phyloP scores from a whole-genome alignment of 495 filamentous ascomycete genomes.

The Saxophila tyrrhenica region DNA sequence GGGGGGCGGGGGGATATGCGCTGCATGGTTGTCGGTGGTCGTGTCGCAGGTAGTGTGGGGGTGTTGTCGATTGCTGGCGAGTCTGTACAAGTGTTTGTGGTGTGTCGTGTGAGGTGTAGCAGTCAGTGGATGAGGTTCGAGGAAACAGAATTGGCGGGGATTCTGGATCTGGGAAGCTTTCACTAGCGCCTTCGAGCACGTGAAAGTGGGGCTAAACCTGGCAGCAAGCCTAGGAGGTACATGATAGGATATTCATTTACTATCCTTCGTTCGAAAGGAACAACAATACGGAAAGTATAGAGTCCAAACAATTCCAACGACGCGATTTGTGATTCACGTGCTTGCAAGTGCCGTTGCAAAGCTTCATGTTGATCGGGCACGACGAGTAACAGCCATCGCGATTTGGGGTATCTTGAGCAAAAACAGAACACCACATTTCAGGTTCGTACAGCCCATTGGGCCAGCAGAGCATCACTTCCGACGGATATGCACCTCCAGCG shows the following conservation, averaged over 20 bases:
- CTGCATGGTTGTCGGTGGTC: constrained; percentile 8
- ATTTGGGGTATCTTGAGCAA: constrained; percentile 3
- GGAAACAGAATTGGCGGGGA: background rate
- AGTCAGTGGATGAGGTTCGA: background rate
- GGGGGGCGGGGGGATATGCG: constrained; percentile 10
- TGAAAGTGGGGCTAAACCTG: background rate
- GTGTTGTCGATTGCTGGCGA: too few relatives aligned
- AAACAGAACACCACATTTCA: background rate
- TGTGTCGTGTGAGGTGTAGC: background rate
- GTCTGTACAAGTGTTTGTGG: too few relatives aligned
- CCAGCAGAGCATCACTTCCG: constrained; percentile 16
- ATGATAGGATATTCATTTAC: too few relatives aligned
- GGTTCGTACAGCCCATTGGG: too few relatives aligned
- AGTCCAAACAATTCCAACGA: too few relatives aligned
- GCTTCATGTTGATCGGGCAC: background rate
- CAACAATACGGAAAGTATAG: background rate
- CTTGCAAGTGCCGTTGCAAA: too few relatives aligned
- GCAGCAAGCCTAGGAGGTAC: too few relatives aligned
- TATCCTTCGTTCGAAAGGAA: too few relatives aligned
- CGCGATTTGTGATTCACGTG: too few relatives aligned
- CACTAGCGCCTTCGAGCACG: background rate
- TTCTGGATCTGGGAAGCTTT: background rate
- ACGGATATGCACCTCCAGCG: constrained; percentile 20
- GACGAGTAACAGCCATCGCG: background rate
- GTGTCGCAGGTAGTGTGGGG: too few relatives aligned